phyloP scores from a whole-genome alignment of 306 rosid genomes.

The Cicer arietinum region DNA sequence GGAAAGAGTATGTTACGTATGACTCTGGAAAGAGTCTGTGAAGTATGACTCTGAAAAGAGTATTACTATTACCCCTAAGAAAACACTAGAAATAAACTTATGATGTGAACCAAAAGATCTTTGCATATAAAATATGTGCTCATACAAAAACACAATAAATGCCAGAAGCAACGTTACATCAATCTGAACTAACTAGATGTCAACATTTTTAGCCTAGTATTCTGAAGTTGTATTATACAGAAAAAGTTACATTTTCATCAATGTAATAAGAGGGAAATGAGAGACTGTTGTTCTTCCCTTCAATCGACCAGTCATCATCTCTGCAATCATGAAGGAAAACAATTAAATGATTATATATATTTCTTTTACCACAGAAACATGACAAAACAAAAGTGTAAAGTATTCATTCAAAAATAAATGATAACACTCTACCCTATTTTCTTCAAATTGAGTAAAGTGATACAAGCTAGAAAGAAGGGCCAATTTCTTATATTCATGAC shows the following conservation, averaged over 20 bases:
- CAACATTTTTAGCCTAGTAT: constrained; percentile 35
- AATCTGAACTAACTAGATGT: constrained; percentile 33
- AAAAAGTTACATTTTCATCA: constrained; percentile 90
- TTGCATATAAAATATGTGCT: not conserved
- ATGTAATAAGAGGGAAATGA: constrained; percentile 96
- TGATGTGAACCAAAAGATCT: constrained; percentile 25
- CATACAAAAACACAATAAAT: constrained; percentile 29
- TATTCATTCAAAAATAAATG: constrained; percentile 16
- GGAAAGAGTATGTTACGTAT: not conserved
- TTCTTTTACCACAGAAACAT: constrained; percentile 28
- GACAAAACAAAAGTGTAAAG: constrained; percentile 34
- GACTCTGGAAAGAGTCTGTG: constrained; percentile 24
- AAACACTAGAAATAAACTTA: constrained; percentile 35
- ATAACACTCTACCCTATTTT: constrained; percentile 27
- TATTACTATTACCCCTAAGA: not conserved
- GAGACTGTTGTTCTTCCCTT: constrained; percentile 75
- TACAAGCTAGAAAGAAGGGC: constrained; percentile 37
- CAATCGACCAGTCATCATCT: constrained; percentile 91
- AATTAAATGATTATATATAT: constrained; percentile 40
- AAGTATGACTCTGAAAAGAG: constrained; percentile 26
- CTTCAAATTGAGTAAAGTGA: constrained; percentile 25
- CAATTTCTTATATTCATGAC: constrained; percentile 31
- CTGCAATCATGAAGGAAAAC: constrained; percentile 65
- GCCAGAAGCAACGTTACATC: constrained; percentile 35
- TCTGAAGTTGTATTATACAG: constrained; percentile 30